Conservation (phyloP, 208 protist species). For the Strigomonas oncopelti region DNA sequence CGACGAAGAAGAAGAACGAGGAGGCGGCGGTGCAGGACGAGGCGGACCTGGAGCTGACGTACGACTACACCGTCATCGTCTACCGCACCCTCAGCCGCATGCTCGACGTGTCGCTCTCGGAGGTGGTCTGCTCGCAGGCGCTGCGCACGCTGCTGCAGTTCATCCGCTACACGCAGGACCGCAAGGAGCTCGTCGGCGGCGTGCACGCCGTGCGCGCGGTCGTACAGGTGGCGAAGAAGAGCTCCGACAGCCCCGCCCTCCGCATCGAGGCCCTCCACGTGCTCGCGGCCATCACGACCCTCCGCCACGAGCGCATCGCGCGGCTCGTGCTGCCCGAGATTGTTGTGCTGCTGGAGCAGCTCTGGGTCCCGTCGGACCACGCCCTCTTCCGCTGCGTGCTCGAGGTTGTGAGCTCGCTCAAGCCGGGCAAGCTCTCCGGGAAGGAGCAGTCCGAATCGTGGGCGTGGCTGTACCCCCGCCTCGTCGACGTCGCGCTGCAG, state of each 20-base stretch:
- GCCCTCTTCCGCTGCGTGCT: slow-evolving; percentile 79
- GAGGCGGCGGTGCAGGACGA: slow-evolving; percentile 73
- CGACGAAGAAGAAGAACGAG: slow-evolving; percentile 59
- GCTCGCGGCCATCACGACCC: slow-evolving; percentile 69
- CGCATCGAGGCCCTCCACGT: slow-evolving; percentile 86
- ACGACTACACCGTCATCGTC: slow-evolving; percentile 89
- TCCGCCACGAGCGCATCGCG: slow-evolving; percentile 83
- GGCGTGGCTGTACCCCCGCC: slow-evolving; percentile 88
- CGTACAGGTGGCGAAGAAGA: slow-evolving; percentile 71
- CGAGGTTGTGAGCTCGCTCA: slow-evolving; percentile 83
- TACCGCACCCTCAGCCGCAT: slow-evolving; percentile 87
- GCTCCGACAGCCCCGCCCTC: slow-evolving; percentile 67
- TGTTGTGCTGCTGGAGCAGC: slow-evolving; percentile 83
- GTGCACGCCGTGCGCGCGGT: slow-evolving; percentile 80
- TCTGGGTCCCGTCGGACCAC: slow-evolving; percentile 81
- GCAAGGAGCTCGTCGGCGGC: slow-evolving; percentile 78
- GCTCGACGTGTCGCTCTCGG: slow-evolving; percentile 77
- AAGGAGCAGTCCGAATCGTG: slow-evolving; percentile 89
- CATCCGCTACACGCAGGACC: slow-evolving; percentile 74
- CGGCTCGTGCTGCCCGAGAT: slow-evolving; percentile 84
- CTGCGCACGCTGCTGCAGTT: slow-evolving; percentile 85
- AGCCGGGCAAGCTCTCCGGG: slow-evolving; percentile 83
- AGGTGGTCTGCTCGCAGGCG: slow-evolving; percentile 78
- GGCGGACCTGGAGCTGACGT: slow-evolving; percentile 85
- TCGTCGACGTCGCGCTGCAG: slow-evolving; percentile 86